Conservation (phyloP, 805 yeast genomes). For the Candida ipomoeae region DNA sequence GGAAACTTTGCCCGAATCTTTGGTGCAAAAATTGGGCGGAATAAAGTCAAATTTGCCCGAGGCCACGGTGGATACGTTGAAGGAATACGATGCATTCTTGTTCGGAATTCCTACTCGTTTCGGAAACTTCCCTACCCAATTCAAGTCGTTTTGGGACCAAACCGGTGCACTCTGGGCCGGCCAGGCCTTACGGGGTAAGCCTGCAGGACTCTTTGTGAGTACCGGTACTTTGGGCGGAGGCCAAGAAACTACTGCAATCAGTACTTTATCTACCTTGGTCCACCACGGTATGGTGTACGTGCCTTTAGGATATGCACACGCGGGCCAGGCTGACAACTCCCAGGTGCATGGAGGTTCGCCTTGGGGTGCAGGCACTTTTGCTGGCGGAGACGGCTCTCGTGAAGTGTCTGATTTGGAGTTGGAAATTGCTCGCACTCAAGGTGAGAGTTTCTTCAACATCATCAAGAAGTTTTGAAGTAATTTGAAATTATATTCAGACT, state of each 20-base stretch:
- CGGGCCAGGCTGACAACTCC: constrained; percentile 49
- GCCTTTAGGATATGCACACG: constrained; percentile 72
- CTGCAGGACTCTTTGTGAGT: constrained; percentile 66
- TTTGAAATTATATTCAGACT: neutral
- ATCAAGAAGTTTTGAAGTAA: constrained; percentile 16
- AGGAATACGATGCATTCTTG: constrained; percentile 64
- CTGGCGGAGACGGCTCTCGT: constrained; percentile 75
- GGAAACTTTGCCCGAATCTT: constrained; percentile 65
- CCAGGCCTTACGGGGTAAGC: constrained; percentile 68
- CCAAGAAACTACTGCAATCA: constrained; percentile 66
- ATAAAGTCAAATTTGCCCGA: constrained; percentile 33
- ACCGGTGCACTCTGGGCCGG: constrained; percentile 75
- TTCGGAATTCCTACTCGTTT: constrained; percentile 80
- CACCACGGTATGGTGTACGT: constrained; percentile 78
- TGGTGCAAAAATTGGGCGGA: constrained; percentile 55
- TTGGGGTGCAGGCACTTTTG: constrained; percentile 83
- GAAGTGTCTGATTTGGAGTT: constrained; percentile 59
- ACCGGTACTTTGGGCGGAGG: constrained; percentile 78
- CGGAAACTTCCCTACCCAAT: constrained; percentile 74
- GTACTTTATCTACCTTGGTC: constrained; percentile 52
- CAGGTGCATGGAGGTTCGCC: constrained; percentile 81
- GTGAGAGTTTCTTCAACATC: constrained; percentile 52
- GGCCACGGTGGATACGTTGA: constrained; percentile 53
- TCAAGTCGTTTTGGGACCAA: constrained; percentile 69
- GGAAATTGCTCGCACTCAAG: constrained; percentile 64